Evolutionary conservation across 371 early-diverging fungal species (phyloP).

Genomic region (Saksenaea oblongispora): DNA sequence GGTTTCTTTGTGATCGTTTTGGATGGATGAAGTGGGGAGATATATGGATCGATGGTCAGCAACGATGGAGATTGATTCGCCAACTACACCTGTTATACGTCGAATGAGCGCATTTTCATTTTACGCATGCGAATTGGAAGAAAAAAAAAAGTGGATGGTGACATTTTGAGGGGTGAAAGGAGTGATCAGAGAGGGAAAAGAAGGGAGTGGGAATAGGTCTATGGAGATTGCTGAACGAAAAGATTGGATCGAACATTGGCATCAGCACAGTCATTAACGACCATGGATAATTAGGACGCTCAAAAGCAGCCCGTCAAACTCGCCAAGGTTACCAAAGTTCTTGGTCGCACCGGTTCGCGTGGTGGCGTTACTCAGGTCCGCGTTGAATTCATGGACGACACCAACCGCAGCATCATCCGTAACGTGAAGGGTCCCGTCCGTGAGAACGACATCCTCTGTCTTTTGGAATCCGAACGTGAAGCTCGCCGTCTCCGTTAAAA

Average conservation of each 20-base stretch:
- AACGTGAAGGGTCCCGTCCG: constrained; percentile 99
- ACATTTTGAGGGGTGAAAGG: not conserved
- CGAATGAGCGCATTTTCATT: not conserved
- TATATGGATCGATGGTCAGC: not conserved
- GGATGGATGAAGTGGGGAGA: not conserved
- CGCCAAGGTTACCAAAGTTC: constrained; percentile 94
- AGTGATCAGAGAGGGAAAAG: not conserved
- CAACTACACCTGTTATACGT: not conserved
- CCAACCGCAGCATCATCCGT: constrained; percentile 95
- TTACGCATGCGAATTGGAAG: not conserved
- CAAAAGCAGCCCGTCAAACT: constrained; percentile 85
- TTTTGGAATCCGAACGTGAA: constrained; percentile 99
- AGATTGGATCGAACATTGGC: not conserved
- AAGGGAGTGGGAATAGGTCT: not conserved
- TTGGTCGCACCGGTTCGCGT: constrained; percentile 99
- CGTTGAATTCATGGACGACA: constrained; percentile 97
- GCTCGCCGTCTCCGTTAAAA: constrained; percentile 97
- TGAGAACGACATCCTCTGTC: constrained; percentile 94
- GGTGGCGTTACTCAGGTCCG: constrained; percentile 99
- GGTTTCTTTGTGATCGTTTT: not conserved
- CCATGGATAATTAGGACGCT: constrained; percentile 44
- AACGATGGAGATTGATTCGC: not conserved
- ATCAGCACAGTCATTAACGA: not conserved
- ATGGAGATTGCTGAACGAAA: not conserved
- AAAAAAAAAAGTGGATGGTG: not conserved